Evolutionary conservation across 75 land plant genomes (phyloP), one percentile per base, ranked within the genome.

Genomic region (Selaginella tamariscina): DNA sequence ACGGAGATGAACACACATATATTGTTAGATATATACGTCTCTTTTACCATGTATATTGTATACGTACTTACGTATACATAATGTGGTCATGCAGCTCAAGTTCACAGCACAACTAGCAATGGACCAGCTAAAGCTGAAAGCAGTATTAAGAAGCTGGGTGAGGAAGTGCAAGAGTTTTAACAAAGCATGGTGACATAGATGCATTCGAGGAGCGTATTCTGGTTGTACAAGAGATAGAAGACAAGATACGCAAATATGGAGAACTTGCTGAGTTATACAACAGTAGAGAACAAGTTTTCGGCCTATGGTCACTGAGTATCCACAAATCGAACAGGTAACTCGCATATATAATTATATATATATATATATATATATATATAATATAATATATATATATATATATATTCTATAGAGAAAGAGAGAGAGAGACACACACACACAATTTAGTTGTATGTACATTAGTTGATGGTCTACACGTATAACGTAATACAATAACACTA

Each of bases 221-320:
- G 2, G 30, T 39, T 29, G 65, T 68, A 23, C 62, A 29, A 49
- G 79, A 77, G 54, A 55, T 77, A 31, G 79, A 77, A 24, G 71
- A 30, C 15, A 77, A 77, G 67, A 54, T 77, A 8, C 32, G 73
- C 24, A 32, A 32, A 11, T 72, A 54, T 1, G 39, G 27, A 33
- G 57, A 68, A 1, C 31, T 68, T 18, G 65, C 77, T 24, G 68
- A 72, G 8, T 63, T 77, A 15, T 77, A 73, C 30, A 68, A 63
- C 24, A 69, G 33, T 27, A 64, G 75, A 20, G 79, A 77, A 31
- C 65, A 77, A 68, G 79, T 77, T 5, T 73, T 77, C 5, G 68
- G 71, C 2, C 71, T 73, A 54, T 68, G 39, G 65, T 68, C 2
- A 64, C 65, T 18, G 79, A 77, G 31, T 64, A 73, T 67, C 75